Base-by-base conservation (phyloP, 768 basidiomycete species). In the Boletus rufocinnamomeus region DNA sequence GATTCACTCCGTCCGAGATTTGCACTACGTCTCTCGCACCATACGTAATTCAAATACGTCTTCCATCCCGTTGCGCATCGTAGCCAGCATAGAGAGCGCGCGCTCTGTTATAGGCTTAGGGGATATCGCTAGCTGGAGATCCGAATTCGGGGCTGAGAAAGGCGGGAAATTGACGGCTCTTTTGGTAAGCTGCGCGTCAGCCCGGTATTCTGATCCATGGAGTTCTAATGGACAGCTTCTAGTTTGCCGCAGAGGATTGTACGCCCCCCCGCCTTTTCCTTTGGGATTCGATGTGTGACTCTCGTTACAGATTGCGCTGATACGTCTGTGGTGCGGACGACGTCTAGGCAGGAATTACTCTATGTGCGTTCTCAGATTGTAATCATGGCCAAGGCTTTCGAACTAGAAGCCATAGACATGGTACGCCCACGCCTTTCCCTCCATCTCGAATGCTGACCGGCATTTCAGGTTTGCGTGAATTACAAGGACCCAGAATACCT, bases 181-280 rank as follows among this genome's bases (percentile, higher is more conserved):
- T 48, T 74, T 94, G 68, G 87, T 75, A 30, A 52, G 68, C 25
- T 34, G n/a, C 38, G 6, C 30, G 3, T 16, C 27, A 28, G 21
- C 10, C 35, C 11, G 37, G 4, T 14, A 37, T 41, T 40, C 43
- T 16, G 28, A 30, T 37, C 45, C 25, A 43, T 35, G 48, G 52
- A 28, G n/a, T 56, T n/a, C 44, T 59, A 21, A 50, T 9, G 46
- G 13, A 19, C 34, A 28, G 11, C 10, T 16, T 30, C 23, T 63
- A 96, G 95, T 98, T 97, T 71, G 95, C 92, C 3, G 92, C 94
- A 23, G 95, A 98, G 76, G 95, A 98, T 66, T 96, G 93, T 94
- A 72, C 62, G 82, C 68, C 25, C 44, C 11, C 4, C 44, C 58
- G 16, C 40, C 25, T 32, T 63, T 37, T 57, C 47, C 14, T 49